Conservation (phyloP, 2,329 filamentous ascomycete species). For the Diaporthe capsici region DNA sequence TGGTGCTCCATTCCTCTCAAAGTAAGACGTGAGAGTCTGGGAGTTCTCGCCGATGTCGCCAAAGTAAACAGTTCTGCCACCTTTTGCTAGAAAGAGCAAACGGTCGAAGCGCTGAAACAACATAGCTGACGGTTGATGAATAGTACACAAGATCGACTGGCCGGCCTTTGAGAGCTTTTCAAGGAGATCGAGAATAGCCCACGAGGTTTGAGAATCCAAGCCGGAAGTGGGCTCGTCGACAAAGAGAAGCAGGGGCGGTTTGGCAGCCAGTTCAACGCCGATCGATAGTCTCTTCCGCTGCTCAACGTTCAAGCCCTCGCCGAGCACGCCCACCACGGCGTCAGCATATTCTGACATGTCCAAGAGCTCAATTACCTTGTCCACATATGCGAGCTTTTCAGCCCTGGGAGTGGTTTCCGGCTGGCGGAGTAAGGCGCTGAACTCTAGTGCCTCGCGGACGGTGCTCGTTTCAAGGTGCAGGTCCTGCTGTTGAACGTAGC, state of each 20-base stretch:
- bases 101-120: constrained; percentile 90
- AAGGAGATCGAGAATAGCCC: constrained; percentile 87
- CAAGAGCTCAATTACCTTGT: constrained; percentile 76
- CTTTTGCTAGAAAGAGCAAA: constrained; percentile 80
- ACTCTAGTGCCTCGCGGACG: constrained; percentile 75
- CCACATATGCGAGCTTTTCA: constrained; percentile 76
- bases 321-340: constrained; percentile 77
- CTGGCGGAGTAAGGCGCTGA: constrained; percentile 75
- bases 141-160: constrained; percentile 91
- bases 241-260: constrained; percentile 88
- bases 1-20: constrained; percentile 72
- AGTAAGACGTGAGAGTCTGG: constrained; percentile 62
- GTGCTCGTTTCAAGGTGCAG: constrained; percentile 75
- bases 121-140: constrained; percentile 93
- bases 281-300: constrained; percentile 56
- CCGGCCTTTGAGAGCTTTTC: constrained; percentile 89
- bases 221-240: constrained; percentile 93
- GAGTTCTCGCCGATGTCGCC: constrained; percentile 62
- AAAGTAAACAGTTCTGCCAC: constrained; percentile 83
- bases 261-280: constrained; percentile 94
- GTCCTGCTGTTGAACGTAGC: constrained; percentile 79
- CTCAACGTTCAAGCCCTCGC: constrained; percentile 67
- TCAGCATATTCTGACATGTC: constrained; percentile 78
- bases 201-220: constrained; percentile 90
- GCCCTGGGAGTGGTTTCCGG: constrained; percentile 67